These are phyloP conservation scores for Microbotryum lychnidis-dioicae DNA, from an alignment of 1,284 basidiomycete genomes.

Conservation along the genomic window DNA sequence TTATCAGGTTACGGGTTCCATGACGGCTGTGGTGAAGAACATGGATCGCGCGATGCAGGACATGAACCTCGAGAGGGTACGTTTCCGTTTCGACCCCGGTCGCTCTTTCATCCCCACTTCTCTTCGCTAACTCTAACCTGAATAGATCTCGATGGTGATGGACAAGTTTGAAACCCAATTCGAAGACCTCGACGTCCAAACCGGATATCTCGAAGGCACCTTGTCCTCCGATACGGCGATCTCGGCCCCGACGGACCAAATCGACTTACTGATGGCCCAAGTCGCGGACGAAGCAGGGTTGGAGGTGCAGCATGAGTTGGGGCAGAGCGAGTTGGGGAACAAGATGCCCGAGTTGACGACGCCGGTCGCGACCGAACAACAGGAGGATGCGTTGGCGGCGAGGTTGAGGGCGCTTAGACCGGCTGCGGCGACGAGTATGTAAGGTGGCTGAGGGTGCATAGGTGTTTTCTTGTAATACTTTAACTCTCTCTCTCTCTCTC, in stretches of 20 bases:
- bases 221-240: slow-evolving; percentile 90
- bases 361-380: slow-evolving; percentile 47
- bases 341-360: slow-evolving; percentile 41
- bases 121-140: too few species aligned
- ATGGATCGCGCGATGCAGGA: slow-evolving; percentile 99
- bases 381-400: slow-evolving; percentile 72
- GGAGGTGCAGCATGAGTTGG: slow-evolving; percentile 67
- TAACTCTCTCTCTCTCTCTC: too few species aligned
- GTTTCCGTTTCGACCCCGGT: slow-evolving; percentile 42
- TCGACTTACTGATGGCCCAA: slow-evolving; percentile 83
- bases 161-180: slow-evolving; percentile 98
- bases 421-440: slow-evolving; percentile 3
- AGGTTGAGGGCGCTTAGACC: slow-evolving; percentile 71
- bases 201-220: slow-evolving; percentile 94
- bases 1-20: slow-evolving; percentile 76
- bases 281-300: slow-evolving; percentile 96
- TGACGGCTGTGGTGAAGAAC: slow-evolving; percentile 91
- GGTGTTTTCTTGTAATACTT: too few species aligned
- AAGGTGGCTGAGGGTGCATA: neutral
- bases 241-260: slow-evolving; percentile 92
- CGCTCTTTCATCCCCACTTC: neutral
- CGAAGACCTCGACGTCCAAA: slow-evolving; percentile 94
- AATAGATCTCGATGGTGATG: slow-evolving; percentile 89
- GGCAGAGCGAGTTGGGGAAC: slow-evolving; percentile 44
- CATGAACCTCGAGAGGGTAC: slow-evolving; percentile 94